A percentile compares a stretch with the other conserved stretches of the same genome.
Conservation (phyloP, 352 stramenopile genomes). For the Globisporangium paddicum region DNA sequence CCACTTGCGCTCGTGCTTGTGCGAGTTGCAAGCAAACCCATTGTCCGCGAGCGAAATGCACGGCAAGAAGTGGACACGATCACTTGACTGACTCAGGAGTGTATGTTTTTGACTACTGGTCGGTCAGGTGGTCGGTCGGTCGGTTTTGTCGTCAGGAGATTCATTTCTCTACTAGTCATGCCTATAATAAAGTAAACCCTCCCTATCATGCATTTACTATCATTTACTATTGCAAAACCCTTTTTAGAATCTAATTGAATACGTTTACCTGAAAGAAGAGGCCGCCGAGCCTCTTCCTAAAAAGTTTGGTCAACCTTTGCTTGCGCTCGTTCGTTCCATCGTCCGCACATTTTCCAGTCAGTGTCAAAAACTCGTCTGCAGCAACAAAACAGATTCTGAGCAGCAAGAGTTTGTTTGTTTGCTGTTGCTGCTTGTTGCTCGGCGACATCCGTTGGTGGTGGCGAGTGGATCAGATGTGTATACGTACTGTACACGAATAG, state of each 20-base stretch:
- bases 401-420: neutral
- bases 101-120: neutral
- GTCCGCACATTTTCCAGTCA: constrained; percentile 3
- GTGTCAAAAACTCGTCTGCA: neutral
- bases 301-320: neutral
- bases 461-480: constrained; percentile 3
- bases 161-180: neutral
- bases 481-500: neutral
- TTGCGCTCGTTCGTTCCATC: neutral
- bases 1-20: no score
- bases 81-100: neutral
- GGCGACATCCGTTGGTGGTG: constrained; percentile 4
- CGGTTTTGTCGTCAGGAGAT: neutral
- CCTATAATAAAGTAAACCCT: no score
- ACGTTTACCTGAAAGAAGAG: neutral
- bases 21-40: neutral
- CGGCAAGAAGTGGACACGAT: neutral
- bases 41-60: neutral
- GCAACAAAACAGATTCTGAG: no score
- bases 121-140: neutral
- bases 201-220: no score
- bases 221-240: neutral
- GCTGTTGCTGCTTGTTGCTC: neutral
- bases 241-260: neutral
- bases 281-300: neutral